A percentile compares a stretch with the other conserved stretches of the same genome.
These are phyloP conservation scores for Chaetomium sp. DNA, from an alignment of 2,329 filamentous ascomycete genomes.

Conservation along the genomic window DNA sequence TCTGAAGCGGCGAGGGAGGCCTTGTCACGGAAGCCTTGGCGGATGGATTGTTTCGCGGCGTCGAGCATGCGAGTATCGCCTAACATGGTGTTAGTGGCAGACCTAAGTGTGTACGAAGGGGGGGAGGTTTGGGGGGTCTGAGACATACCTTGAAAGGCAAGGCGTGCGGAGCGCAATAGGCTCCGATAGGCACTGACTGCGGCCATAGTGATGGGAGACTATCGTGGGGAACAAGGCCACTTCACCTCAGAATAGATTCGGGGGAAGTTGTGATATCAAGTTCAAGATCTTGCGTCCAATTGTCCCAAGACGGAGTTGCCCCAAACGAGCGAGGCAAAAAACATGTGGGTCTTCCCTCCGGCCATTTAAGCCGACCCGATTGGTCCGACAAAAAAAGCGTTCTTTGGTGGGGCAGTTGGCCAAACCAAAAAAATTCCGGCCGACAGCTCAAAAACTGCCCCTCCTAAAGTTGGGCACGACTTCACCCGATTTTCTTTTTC, in stretches of 20 bases:
- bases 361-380: background rate
- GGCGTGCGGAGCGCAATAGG: conserved; percentile 69
- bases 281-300: background rate
- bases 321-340: conserved; percentile 1
- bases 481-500: too few relatives aligned
- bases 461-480: conserved; percentile 1
- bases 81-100: conserved; percentile 31
- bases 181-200: conserved; percentile 73
- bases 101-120: background rate
- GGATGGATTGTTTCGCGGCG: conserved; percentile 67
- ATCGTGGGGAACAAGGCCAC: background rate
- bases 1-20: conserved; percentile 51
- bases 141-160: conserved; percentile 72
- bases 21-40: conserved; percentile 65
- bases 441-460: conserved; percentile 14
- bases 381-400: background rate
- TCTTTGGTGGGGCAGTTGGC: conserved; percentile 3
- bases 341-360: conserved; percentile 3
- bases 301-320: background rate
- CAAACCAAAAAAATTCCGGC: conserved; percentile 19
- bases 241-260: background rate
- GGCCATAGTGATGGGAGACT: conserved; percentile 45
- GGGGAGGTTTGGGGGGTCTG: conserved; percentile 6
- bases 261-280: background rate
- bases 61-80: conserved; percentile 63